phyloP scores from a whole-genome alignment of 345 rosid genomes.

The Cardamine resedifolia region DNA sequence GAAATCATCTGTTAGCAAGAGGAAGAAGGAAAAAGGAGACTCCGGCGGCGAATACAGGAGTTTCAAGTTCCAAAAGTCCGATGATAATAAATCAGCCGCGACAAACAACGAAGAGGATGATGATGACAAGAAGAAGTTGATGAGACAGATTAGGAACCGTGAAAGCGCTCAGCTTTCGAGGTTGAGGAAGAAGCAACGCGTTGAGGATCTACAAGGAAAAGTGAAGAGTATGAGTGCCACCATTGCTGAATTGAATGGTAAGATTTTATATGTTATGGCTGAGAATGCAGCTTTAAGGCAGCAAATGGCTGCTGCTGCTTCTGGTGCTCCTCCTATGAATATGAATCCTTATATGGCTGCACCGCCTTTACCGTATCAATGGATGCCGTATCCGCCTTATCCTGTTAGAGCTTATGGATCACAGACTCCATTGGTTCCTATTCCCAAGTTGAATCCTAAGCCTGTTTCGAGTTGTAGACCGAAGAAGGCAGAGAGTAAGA shows the following conservation, averaged over 20 bases:
- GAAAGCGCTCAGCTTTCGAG: constrained; percentile 97
- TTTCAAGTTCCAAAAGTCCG: constrained; percentile 46
- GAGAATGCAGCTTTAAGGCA: constrained; percentile 82
- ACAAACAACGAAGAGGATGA: constrained; percentile 37
- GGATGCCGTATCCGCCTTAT: constrained; percentile 84
- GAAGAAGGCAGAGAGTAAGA: constrained; percentile 58
- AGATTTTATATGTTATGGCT: constrained; percentile 72
- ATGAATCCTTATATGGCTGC: constrained; percentile 64
- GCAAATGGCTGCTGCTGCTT: constrained; percentile 53
- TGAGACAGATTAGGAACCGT: constrained; percentile 79
- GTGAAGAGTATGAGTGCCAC: constrained; percentile 63
- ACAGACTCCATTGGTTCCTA: constrained; percentile 87
- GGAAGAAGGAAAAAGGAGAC: constrained; percentile 57
- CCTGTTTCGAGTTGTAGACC: constrained; percentile 44
- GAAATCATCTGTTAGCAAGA: constrained; percentile 47
- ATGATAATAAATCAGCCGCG: constrained; percentile 17
- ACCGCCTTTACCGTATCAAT: constrained; percentile 59
- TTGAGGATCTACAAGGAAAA: constrained; percentile 62
- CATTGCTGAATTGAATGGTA: constrained; percentile 73
- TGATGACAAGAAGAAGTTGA: constrained; percentile 61
- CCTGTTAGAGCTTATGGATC: constrained; percentile 71
- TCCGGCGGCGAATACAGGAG: constrained; percentile 38
- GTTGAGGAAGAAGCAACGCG: constrained; percentile 90
- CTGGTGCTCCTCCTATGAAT: constrained; percentile 60
- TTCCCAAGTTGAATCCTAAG: constrained; percentile 74